Conservation (phyloP, 2,329 filamentous ascomycete genomes). For the Metarhizium anisopliae region DNA sequence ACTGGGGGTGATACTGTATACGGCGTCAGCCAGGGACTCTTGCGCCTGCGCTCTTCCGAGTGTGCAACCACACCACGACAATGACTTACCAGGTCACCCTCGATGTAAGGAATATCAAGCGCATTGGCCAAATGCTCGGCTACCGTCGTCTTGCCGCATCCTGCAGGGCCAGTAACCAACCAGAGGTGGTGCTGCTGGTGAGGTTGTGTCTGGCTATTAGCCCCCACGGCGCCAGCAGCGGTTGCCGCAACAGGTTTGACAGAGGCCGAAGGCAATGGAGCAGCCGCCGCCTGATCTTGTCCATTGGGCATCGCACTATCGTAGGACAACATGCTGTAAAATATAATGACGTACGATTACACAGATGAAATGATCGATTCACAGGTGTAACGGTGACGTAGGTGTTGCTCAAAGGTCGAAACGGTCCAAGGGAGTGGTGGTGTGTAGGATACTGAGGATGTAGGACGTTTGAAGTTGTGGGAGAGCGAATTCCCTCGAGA, state of each 20-base stretch:
- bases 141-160: conserved; percentile 71
- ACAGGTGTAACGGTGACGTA: neutral
- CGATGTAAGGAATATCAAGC: conserved; percentile 62
- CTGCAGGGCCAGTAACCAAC: conserved; percentile 71
- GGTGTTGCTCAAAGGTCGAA: neutral
- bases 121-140: conserved; percentile 54
- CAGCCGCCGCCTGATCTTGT: conserved; percentile 2
- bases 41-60: neutral
- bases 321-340: conserved; percentile 4
- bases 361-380: neutral
- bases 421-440: neutral
- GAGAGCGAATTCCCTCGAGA: neutral
- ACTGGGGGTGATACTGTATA: conserved; percentile 58
- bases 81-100: conserved; percentile 61
- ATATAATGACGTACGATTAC: neutral
- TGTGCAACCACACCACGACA: neutral
- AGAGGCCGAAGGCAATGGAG: neutral
- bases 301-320: conserved; percentile 1
- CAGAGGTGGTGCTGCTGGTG: conserved; percentile 60
- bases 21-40: neutral
- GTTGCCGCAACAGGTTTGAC: conserved; percentile 12
- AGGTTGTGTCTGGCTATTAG: conserved; percentile 15
- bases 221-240: conserved; percentile 18
- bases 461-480: neutral
- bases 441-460: neutral